Evolutionary conservation across 352 stramenopile species (phyloP).

Genomic region (Phytophthora hibernalis): DNA sequence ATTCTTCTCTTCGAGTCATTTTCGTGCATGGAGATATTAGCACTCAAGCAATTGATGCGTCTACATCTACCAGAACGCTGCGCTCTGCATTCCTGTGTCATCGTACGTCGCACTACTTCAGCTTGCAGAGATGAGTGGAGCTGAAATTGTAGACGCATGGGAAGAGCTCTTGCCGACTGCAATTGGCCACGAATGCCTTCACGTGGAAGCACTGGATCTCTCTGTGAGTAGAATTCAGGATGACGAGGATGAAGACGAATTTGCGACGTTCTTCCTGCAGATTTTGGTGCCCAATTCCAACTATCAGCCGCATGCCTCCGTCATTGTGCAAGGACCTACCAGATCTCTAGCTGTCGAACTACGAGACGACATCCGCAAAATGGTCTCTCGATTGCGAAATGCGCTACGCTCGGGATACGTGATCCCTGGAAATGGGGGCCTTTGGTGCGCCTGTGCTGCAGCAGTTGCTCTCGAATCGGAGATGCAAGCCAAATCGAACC

Average conservation of each 20-base stretch:
- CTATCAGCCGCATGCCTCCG: conserved; percentile 16
- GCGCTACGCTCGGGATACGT: conserved; percentile 24
- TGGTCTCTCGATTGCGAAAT: conserved; percentile 34
- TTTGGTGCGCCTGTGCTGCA: conserved; percentile 39
- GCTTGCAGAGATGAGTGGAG: conserved; percentile 37
- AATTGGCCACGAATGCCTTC: conserved; percentile 24
- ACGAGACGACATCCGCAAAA: conserved; percentile 16
- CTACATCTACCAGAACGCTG: conserved; percentile 7
- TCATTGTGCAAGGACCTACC: conserved; percentile 32
- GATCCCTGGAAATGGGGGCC: conserved; percentile 31
- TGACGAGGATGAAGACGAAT: conserved; percentile 23
- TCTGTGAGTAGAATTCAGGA: conserved; percentile 12
- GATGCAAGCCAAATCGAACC: background rate
- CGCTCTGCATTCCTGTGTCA: conserved; percentile 32
- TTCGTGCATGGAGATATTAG: conserved; percentile 34
- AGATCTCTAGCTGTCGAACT: conserved; percentile 33
- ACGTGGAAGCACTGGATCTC: conserved; percentile 18
- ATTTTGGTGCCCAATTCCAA: background rate
- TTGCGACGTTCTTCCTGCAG: conserved; percentile 24
- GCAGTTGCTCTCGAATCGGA: conserved; percentile 14
- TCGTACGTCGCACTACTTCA: conserved; percentile 18
- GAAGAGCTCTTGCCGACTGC: conserved; percentile 34
- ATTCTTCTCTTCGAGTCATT: conserved; percentile 16
- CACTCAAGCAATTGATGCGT: conserved; percentile 16
- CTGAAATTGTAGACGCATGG: conserved; percentile 34